Evolutionary conservation across 352 stramenopile genomes (phyloP), one percentile per base, ranked within the genome.

Genomic region (Globisporangium abappressorium): DNA sequence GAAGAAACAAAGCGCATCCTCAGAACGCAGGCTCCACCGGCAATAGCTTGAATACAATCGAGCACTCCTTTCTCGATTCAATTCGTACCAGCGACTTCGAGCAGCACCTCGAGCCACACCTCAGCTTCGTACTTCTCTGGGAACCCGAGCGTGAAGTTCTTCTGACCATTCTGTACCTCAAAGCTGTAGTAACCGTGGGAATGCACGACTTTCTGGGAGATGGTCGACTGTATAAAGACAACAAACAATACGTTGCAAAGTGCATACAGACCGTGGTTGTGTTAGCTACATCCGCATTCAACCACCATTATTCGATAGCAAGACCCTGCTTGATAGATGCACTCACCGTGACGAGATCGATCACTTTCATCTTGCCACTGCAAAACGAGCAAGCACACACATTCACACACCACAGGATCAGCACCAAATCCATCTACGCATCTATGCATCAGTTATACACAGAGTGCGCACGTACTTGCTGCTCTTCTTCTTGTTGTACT

Each of bases 291-390:
- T 51, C 9, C 41, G 15, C 30, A 30, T 30, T 36, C 5, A 11
- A 18, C 43, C 1, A 56, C 12, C 6, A 9, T 30, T 7, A 34
- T 33, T 59, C 15, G 38, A 20, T 1, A 59, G 30, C 6, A 59
- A 26, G 11, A 15, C 9, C 2, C 47, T 59, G 30, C n/a, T 20
- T 28, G 3, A 5, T 14, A 28, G 12, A 14, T 20, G 11, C 5
- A 24, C 72, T 36, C 36, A 91, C 85, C 79, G 85, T 91, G 61
- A 91, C 75, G 24, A 93, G 75, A 67, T 93, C 85, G 26, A 90
- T 82, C 60, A 87, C 78, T 70, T 90, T 93, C 57, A 68, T 70
- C 24, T 84, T 88, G 15, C 59, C 60, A 1, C 78, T 91, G 46
- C 56, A 46, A 8, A 22, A 22, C 6, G 8, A 18, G 15, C 26